Base-by-base conservation (phyloP, 2,329 filamentous ascomycete species). In the Metarhizium humberi region DNA sequence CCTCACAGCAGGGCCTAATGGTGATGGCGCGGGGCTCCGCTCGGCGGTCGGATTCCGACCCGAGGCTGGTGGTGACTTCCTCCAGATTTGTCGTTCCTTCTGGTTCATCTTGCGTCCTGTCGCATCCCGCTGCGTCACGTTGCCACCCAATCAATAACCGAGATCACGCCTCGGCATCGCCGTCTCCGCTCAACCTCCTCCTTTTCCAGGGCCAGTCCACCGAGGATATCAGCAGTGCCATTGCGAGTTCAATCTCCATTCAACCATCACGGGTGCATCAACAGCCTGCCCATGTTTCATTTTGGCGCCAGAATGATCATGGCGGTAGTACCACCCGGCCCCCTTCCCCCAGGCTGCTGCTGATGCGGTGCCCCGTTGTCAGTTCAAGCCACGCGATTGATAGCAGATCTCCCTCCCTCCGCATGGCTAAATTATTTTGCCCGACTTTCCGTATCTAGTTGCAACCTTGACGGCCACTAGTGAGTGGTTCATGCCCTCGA, bases 21-120 rank as follows among this genome's bases (percentile, higher is more conserved):
- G 32, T 6, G 32, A 34, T 34, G 32, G 32, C 13, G 49, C 48
- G 48, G 54, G 54, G 51, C 48, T 54, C 54, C 56, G 56, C 56
- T 53, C 46, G 49, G 50, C 30, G 53, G 50, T 51, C 53, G 56
- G 56, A 34, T 42, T 48, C 53, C 38, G 51, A 56, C 51, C 36
- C 49, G 52, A 49, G 45, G 30, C 47, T 36, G n/a, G 30, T 47
- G 20, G 43, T 7, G 51, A 11, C 34, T 36, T 50, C 14, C 20
- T 48, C 16, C 42, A 25, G 25, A 25, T 25, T 45, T 7, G 32
- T 34, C 7, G 3, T 13, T 46, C 6, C n/a, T 46, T 13, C 43
- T 51, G 10, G 13, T n/a, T 14, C 8, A 7, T 34, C 25, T 43
- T 18, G 32, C 32, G 7, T 34, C 32, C 25, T 25, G 25, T 25